Base-by-base conservation (phyloP, 192 early-diverging fungal species). In the Martensiomyces pterosporus region DNA sequence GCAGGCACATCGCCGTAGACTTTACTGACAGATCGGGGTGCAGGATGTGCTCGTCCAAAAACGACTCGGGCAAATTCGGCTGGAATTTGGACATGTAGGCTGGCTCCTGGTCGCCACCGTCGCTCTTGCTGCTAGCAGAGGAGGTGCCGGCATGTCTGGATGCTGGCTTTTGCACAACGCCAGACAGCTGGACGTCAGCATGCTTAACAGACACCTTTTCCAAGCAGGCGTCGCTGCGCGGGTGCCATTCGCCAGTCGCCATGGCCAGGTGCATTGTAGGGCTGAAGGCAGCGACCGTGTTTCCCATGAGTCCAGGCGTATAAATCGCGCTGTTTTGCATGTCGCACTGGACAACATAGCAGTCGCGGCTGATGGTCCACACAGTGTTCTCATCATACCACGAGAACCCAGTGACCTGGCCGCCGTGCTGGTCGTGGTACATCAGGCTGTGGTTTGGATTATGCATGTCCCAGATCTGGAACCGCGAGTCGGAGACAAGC, bases 391-490 rank as follows among this genome's bases (percentile, higher is more conserved):
- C 43, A 40, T 75, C 72, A 38, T 59, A 60, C 72, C 72, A 75
- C 1, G 57, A 47, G 42, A 75, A 75, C 7, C 60, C 72, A 29
- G 34, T 43, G 21, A 68, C 54, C 19, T 22, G 24, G 4, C 39
- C 49, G 18, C n/a, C 38, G 33, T 68, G 65, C 41, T 51, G 54
- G 43, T 75, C 57, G 19, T 75, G 72, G 49, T 55, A 68, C 48
- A 64, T 48, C 19, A 75, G 22, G 44, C 53, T 63, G 52, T 69
- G 65, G 61, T 64, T 56, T 1, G 69, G 65, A 7, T 73, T 69
- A 24, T 55, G 56, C 54, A 74, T 67, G 19, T 78, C 70, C 76
- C 76, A 78, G 17, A 78, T 45, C 21, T 73, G 57, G 35, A 78
- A 27, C 9, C 53, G 39, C 12, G 51, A 29, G 25, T 78, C 70